Evolutionary conservation across 2,329 filamentous ascomycete genomes (phyloP), one percentile per base, ranked within the genome.

Genomic region (Aspergillus sojae): DNA sequence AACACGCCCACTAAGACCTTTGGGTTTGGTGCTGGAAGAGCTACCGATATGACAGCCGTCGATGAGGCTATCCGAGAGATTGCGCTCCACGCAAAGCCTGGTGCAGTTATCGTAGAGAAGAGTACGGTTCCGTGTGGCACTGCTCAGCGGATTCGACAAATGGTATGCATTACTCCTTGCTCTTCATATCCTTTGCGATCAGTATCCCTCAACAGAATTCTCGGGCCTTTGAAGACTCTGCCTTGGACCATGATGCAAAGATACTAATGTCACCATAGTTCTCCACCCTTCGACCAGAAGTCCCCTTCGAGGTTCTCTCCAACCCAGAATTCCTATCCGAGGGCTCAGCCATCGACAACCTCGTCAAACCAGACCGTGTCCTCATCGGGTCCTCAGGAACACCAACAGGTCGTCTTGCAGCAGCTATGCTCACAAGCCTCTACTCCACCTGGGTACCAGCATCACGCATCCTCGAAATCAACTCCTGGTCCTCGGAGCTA

Each of bases 271-370:
- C 39, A 10, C 16, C 19, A n/a, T 52, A 74, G 70, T 63, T 73
- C 12, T 53, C 69, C 16, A 61, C 64, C 7, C 61, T 85, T 70
- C 86, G 86, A 14, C 89, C 89, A 1, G 85, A 84, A 21, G 82
- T 88, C 14, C 83, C 85, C 65, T 93, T 93, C 72, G 89, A 93
- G 73, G 87, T 94, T 61, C 84, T 94, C 30, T 93, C 90, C 53
- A 94, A 94, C 77, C 91, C 91, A 6, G 91, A 94, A 75, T 94
- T 94, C 74, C 81, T 94, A 50, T 89, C 91, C 30, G 91, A 91
- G 67, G 91, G 91, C 58, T 92, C 90, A 4, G 91, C 91, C 4
- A 85, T 94, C 65, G 81, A 85, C 53, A 89, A 94, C 73, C 82
- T 94, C 10, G 83, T 92, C 57, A 78, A 84, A 64, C 91, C 91